These are phyloP conservation scores for Lepraria neglecta DNA, from an alignment of 495 filamentous ascomycete genomes.

Conservation along the genomic window DNA sequence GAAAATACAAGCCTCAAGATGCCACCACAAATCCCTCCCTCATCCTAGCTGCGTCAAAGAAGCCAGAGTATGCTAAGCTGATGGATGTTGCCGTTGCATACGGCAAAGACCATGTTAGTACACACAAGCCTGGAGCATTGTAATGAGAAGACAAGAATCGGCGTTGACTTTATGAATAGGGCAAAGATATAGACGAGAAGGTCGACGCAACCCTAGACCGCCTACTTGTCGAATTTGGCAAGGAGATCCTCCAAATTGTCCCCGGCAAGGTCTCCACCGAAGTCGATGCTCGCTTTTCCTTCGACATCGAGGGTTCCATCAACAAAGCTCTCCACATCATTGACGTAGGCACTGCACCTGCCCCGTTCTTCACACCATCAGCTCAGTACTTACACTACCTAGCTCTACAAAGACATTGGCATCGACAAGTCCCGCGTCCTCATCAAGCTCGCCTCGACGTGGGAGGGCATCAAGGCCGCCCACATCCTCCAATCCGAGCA, in stretches of 20 bases:
- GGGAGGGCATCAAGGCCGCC: slow-evolving; percentile 97
- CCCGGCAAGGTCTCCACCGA: slow-evolving; percentile 98
- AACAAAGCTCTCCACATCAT: slow-evolving; percentile 97
- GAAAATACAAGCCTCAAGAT: slow-evolving; percentile 99
- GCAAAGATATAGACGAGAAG: slow-evolving; percentile 60
- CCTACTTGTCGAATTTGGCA: slow-evolving; percentile 95
- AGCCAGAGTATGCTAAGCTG: slow-evolving; percentile 87
- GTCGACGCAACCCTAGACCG: slow-evolving; percentile 80
- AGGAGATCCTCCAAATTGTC: slow-evolving; percentile 92
- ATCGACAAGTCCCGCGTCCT: slow-evolving; percentile 85
- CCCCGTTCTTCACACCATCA: neutral
- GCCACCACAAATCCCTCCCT: slow-evolving; percentile 98
- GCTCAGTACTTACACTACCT: slow-evolving; percentile 16
- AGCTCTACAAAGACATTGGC: slow-evolving; percentile 90
- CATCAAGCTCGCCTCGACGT: slow-evolving; percentile 55
- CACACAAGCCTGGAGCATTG: neutral
- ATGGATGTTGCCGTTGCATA: slow-evolving; percentile 82
- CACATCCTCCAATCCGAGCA: slow-evolving; percentile 89
- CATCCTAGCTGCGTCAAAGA: slow-evolving; percentile 96
- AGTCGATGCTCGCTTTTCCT: slow-evolving; percentile 94
- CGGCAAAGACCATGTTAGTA: slow-evolving; percentile 67
- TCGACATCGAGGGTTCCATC: slow-evolving; percentile 86
- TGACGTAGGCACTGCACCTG: slow-evolving; percentile 51
- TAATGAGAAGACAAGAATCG: slow-evolving; percentile 5
- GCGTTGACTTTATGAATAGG: slow-evolving; percentile 29